Base-by-base conservation (phyloP, 805 yeast genomes). In the Spencermartinsiella europaea region DNA sequence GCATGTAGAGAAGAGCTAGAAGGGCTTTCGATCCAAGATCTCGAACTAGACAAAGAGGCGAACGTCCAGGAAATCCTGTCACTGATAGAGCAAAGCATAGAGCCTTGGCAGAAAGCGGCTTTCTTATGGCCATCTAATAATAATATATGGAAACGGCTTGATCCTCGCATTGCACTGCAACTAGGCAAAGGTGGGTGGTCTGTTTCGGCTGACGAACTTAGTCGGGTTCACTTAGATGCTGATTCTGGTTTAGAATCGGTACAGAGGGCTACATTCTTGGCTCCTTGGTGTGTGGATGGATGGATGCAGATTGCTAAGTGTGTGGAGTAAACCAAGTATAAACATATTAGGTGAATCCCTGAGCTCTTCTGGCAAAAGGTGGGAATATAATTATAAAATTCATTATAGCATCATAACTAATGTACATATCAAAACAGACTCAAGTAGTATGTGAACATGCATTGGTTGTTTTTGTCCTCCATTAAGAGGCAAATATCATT, bases 111-210 rank as follows among this genome's bases (percentile, higher is more conserved):
- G 60, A 75, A 82, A 55, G 74, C 80, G 8, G 88, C 91, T 0
- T 68, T 83, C 51, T 67, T 85, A 56, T 83, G 85, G 68, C 97
- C 97, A 1, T 73, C 75, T 34, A 85, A 83, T 54, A 70, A 71
- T 47, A 66, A 68, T 14, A 73, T 85, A 3, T 91, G 98, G 98
- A 70, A 68, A 25, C 67, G 75, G n/a, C 63, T 90, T 34, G 76
- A 78, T 58, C 61, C 66, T 21, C 69, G 67, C 42, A 73, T 81
- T 59, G 80, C 89, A 0, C 64, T 83, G 37, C 70, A 76, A 42
- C 72, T 86, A 7, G 83, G 88, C 2, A 59, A 73, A 8, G 67
- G 72, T 21, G 71, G 74, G 0, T 73, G 72, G 3, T 16, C 46
- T 47, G 70, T 79, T 16, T 72, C 76, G 1, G 73, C 86, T 1